Percentiles rank a stretch among this genome's conserved stretches.
These are phyloP conservation scores for Ampelomyces quisqualis DNA, from an alignment of 2,329 filamentous ascomycete genomes.

Conservation along the genomic window DNA sequence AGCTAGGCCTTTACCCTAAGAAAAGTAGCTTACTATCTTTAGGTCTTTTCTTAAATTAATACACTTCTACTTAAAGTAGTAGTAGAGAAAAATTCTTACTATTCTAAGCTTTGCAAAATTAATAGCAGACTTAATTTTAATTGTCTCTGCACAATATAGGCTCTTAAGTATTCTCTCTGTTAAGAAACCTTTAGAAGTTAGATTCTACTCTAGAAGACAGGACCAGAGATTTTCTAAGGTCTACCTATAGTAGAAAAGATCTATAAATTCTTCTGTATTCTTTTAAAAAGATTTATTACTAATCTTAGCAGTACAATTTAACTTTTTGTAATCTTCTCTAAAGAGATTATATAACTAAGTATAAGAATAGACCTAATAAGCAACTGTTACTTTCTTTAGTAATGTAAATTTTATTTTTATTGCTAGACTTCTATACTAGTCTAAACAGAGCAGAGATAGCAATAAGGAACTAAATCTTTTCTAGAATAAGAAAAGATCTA, in stretches of 20 bases:
- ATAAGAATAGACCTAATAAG: neutral
- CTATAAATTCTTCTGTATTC: slow-evolving; percentile 2
- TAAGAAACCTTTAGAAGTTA: slow-evolving; percentile 1
- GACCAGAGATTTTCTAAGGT: slow-evolving; percentile 3
- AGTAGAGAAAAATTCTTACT: neutral
- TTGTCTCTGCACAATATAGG: neutral
- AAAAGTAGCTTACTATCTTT: neutral
- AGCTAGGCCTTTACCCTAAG: neutral
- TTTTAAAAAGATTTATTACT: slow-evolving; percentile 2
- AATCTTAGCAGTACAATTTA: slow-evolving; percentile 3
- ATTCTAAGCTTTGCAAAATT: neutral
- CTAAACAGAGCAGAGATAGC: neutral
- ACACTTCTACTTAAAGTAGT: neutral
- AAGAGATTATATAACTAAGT: slow-evolving; percentile 4
- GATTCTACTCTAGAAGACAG: neutral
- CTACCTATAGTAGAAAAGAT: slow-evolving; percentile 5
- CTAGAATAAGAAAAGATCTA: neutral
- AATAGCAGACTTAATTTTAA: neutral
- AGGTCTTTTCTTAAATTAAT: neutral
- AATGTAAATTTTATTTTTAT: neutral
- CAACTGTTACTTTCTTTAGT: neutral
- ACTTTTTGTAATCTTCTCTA: slow-evolving; percentile 1
- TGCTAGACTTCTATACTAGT: neutral
- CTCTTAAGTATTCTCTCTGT: slow-evolving; percentile 4
- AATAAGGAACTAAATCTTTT: neutral